phyloP scores from a whole-genome alignment of 495 filamentous ascomycete species.

The Usnea hakonensis region DNA sequence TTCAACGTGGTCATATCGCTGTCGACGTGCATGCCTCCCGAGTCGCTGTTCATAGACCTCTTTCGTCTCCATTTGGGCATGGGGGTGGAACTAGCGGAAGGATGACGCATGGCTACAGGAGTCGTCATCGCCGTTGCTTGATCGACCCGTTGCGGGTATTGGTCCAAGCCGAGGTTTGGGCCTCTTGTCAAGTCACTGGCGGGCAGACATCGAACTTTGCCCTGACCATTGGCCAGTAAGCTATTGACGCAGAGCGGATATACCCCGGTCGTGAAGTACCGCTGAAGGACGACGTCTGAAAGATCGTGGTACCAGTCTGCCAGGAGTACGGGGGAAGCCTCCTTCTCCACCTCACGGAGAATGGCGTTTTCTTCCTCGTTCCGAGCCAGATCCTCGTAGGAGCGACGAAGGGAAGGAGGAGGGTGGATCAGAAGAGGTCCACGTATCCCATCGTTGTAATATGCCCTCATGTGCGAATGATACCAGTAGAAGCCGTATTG shows the following conservation, averaged over 20 bases:
- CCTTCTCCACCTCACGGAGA: neutral
- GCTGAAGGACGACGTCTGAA: neutral
- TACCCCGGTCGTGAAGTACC: neutral
- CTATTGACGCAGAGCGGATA: neutral
- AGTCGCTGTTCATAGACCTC: neutral
- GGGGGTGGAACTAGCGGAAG: neutral
- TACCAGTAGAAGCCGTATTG: slow-evolving; percentile 1
- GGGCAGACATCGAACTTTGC: neutral
- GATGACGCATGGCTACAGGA: too few species aligned
- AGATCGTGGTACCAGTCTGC: neutral
- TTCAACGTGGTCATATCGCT: neutral
- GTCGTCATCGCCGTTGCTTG: neutral
- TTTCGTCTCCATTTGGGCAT: neutral
- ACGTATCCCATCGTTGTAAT: neutral
- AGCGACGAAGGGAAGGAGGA: neutral
- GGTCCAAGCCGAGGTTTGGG: neutral
- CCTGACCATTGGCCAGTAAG: neutral
- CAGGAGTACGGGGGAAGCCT: neutral
- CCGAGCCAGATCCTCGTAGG: neutral
- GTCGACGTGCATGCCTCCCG: neutral
- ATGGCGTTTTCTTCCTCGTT: neutral
- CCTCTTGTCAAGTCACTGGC: neutral
- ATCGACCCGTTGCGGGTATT: neutral
- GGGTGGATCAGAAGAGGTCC: neutral
- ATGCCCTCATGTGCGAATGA: neutral